A percentile compares a stretch with the other conserved stretches of the same genome.
phyloP scores from a whole-genome alignment of 2,329 filamentous ascomycete genomes.

The Colletotrichum viniferum region DNA sequence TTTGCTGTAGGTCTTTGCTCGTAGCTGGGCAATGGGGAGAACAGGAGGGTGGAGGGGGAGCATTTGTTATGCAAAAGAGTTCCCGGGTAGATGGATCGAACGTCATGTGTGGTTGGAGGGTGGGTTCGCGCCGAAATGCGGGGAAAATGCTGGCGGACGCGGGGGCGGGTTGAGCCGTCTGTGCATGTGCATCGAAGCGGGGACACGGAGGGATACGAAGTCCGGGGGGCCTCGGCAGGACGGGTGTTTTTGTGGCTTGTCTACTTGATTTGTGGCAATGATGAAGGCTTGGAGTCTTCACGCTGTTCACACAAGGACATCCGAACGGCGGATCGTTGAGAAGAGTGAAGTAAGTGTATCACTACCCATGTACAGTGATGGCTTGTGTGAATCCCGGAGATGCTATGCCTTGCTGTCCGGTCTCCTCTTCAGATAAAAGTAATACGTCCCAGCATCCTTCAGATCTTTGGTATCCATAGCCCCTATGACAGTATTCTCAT shows the following conservation, averaged over 20 bases:
- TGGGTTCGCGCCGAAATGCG: not conserved
- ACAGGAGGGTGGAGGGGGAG: too few species aligned
- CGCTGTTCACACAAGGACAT: not conserved
- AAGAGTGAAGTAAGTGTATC: not conserved
- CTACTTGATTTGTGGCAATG: not conserved
- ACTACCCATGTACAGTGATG: too few species aligned
- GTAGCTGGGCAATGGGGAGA: not conserved
- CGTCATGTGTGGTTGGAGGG: not conserved
- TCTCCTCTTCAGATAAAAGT: constrained; percentile 27
- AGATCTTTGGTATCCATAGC: constrained; percentile 29
- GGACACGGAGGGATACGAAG: not conserved
- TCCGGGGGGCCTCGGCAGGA: not conserved
- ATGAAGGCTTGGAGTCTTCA: not conserved
- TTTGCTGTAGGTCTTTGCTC: not conserved
- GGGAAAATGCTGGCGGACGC: not conserved
- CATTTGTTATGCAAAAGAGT: not conserved
- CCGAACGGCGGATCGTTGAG: too few species aligned
- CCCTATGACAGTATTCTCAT: constrained; percentile 28
- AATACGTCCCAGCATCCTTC: constrained; percentile 23
- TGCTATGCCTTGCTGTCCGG: not conserved
- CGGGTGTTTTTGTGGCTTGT: not conserved
- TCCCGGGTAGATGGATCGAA: not conserved
- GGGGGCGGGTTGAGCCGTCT: not conserved
- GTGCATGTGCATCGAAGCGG: not conserved
- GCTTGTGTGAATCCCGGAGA: too few species aligned